Evolutionary conservation across 2,329 filamentous ascomycete genomes (phyloP).

Genomic region (Colletotrichum tofieldiae): DNA sequence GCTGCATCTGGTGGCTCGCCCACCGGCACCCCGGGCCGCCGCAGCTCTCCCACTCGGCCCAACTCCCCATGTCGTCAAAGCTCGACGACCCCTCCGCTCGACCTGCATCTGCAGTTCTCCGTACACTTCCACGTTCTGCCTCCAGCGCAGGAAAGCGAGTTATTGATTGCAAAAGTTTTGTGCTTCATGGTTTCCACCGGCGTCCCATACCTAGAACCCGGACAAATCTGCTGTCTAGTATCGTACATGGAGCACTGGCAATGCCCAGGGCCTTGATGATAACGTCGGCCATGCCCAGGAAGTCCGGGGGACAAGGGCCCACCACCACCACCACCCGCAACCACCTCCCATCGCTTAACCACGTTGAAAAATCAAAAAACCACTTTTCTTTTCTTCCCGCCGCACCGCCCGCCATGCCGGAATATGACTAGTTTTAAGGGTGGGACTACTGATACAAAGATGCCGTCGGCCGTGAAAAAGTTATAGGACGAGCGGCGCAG

Average conservation of each 20-base stretch:
- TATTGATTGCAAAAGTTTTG: neutral
- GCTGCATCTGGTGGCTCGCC: neutral
- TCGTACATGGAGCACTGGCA: conserved; percentile 29
- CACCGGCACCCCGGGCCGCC: neutral
- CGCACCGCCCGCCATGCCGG: conserved; percentile 34
- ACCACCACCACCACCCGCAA: neutral
- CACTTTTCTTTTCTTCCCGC: conserved; percentile 25
- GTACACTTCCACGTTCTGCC: neutral
- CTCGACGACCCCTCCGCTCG: neutral
- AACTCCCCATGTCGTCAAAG: neutral
- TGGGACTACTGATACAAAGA: conserved; percentile 35
- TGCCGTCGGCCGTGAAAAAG: conserved; percentile 32
- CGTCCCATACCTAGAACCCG: conserved; percentile 17
- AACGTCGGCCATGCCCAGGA: neutral
- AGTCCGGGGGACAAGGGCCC: neutral
- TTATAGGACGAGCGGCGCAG: conserved; percentile 26
- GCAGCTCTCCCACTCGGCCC: neutral
- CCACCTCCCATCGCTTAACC: neutral
- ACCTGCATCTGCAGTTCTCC: neutral
- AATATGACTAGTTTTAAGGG: conserved; percentile 36
- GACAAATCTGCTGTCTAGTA: conserved; percentile 24
- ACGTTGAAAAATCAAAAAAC: neutral
- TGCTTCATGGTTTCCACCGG: conserved; percentile 17
- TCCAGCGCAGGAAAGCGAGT: neutral
- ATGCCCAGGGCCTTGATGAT: neutral